Evolutionary conservation across 257 asterid species (phyloP).

Genomic region (Anisodus tanguticus): DNA sequence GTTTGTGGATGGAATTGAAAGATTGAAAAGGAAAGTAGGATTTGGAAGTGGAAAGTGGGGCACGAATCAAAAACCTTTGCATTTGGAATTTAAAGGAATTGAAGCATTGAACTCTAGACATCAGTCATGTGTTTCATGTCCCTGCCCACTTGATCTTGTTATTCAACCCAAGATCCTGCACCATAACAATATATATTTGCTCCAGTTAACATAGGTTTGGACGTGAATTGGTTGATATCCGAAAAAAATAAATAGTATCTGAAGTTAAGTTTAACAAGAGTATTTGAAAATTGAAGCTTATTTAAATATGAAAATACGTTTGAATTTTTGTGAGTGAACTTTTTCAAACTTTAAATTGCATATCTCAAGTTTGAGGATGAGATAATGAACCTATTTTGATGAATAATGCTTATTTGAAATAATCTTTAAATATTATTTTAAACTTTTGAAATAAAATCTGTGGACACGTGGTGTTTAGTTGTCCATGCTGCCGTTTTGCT

Average conservation of each 20-base stretch:
- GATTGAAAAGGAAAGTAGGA: constrained; percentile 39
- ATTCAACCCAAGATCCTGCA: constrained; percentile 29
- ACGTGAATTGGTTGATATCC: neutral
- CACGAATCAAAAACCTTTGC: constrained; percentile 40
- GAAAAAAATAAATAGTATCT: too few species aligned
- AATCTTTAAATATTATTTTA: neutral
- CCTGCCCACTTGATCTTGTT: constrained; percentile 51
- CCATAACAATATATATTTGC: constrained; percentile 34
- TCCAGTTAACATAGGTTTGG: neutral
- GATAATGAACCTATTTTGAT: too few species aligned
- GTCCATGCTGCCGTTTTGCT: constrained; percentile 31
- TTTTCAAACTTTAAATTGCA: too few species aligned
- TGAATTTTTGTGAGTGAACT: too few species aligned
- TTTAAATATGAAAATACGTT: too few species aligned
- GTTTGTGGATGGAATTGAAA: constrained; percentile 51
- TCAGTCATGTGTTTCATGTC: constrained; percentile 50
- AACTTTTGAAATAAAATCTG: neutral
- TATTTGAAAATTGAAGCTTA: too few species aligned
- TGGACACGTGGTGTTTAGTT: constrained; percentile 23
- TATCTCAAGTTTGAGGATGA: too few species aligned
- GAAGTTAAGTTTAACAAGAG: too few species aligned
- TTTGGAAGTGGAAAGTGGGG: constrained; percentile 55
- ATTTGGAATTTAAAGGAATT: constrained; percentile 33
- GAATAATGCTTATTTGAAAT: neutral
- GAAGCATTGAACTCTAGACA: constrained; percentile 37